Conservation (phyloP, 2,329 filamentous ascomycete genomes). For the Colletotrichum salicis region DNA sequence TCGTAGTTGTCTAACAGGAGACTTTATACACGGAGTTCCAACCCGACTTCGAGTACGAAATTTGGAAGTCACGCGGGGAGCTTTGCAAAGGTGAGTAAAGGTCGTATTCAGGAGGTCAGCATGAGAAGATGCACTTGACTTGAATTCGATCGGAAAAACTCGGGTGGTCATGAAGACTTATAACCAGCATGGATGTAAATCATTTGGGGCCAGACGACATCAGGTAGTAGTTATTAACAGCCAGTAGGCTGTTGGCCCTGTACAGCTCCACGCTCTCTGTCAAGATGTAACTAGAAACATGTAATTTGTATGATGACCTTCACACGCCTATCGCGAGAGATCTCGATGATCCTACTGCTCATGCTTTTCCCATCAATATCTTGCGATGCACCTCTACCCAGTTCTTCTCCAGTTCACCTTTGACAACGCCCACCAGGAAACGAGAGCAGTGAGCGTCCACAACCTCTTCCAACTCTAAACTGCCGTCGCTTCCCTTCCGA, state of each 20-base stretch:
- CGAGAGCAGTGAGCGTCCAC: constrained; percentile 60
- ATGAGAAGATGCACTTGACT: no score
- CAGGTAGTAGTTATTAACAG: no score
- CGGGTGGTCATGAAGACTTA: no score
- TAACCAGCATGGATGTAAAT: no score
- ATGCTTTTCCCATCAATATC: constrained; percentile 45
- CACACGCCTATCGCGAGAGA: not conserved
- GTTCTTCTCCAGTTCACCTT: constrained; percentile 59
- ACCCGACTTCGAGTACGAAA: constrained; percentile 47
- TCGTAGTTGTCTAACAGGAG: constrained; percentile 36
- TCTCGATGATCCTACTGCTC: no score
- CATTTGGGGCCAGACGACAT: no score
- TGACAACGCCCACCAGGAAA: constrained; percentile 59
- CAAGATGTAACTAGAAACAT: no score
- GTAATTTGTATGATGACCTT: not conserved
- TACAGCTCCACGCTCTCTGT: not conserved
- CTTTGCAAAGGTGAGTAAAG: not conserved
- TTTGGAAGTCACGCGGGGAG: constrained; percentile 44
- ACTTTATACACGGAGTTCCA: constrained; percentile 48
- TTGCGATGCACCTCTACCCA: constrained; percentile 62
- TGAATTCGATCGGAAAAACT: no score
- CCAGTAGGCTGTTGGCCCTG: no score
- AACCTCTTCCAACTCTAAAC: constrained; percentile 59
- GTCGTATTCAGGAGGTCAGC: not conserved
- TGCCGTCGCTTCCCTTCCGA: constrained; percentile 42